These are phyloP conservation scores for Acer campestre DNA, from an alignment of 345 rosid species.

Conservation along the genomic window DNA sequence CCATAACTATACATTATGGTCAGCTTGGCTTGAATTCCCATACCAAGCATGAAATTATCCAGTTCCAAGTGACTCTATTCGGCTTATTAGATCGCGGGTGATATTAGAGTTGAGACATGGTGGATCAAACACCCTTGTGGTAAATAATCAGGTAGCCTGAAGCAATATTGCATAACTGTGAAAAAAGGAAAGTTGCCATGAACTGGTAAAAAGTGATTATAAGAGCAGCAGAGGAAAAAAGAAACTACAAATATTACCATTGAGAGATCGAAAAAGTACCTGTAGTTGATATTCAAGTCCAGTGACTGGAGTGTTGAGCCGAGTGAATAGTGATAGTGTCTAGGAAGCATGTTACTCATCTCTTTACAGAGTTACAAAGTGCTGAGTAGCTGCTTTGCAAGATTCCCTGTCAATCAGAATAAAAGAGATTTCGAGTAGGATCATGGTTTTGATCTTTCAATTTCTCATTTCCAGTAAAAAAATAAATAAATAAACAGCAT, in stretches of 20 bases:
- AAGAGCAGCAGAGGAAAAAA: neutral
- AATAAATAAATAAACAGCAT: neutral
- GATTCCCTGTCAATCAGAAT: neutral
- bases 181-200: neutral
- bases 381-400: neutral
- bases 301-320: neutral
- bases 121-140: neutral
- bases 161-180: neutral
- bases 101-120: neutral
- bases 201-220: neutral
- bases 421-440: neutral
- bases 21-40: neutral
- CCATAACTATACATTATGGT: neutral
- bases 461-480: neutral
- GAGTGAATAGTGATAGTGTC: neutral
- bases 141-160: neutral
- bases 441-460: neutral
- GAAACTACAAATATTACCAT: neutral
- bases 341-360: neutral
- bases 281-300: neutral
- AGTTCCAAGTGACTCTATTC: neutral
- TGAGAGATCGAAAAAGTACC: neutral
- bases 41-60: neutral
- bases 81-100: neutral
- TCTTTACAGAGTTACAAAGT: neutral